These are phyloP conservation scores for Polysphondylium violaceum DNA, from an alignment of 78 protist genomes.

Conservation along the genomic window DNA sequence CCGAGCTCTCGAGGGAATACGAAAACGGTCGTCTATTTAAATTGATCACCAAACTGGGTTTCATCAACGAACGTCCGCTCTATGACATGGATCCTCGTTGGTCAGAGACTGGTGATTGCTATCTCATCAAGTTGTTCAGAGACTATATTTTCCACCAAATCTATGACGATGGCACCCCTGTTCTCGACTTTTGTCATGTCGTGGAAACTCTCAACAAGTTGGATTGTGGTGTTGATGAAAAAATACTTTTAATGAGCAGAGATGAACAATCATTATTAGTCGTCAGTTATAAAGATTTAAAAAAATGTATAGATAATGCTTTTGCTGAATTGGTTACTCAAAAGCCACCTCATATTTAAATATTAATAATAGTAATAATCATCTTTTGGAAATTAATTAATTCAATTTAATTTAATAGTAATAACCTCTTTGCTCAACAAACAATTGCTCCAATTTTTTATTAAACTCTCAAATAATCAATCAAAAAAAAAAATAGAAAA, in stretches of 20 bases:
- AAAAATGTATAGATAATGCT: conserved; percentile 80
- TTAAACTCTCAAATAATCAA: background rate
- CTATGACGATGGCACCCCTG: conserved; percentile 86
- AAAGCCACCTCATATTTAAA: conserved; percentile 5
- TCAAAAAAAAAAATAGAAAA: background rate
- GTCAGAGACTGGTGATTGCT: conserved; percentile 91
- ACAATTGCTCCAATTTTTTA: background rate
- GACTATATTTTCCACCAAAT: conserved; percentile 93
- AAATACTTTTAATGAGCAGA: conserved; percentile 75
- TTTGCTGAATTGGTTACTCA: conserved; percentile 75
- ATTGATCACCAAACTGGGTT: conserved; percentile 82
- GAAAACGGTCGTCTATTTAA: conserved; percentile 91
- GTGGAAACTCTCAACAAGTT: conserved; percentile 90
- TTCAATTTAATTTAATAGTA: background rate
- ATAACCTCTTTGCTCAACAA: too few relatives aligned
- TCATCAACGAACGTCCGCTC: conserved; percentile 87
- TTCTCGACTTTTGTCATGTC: conserved; percentile 86
- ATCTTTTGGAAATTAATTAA: background rate
- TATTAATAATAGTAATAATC: conserved; percentile 5
- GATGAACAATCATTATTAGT: conserved; percentile 89
- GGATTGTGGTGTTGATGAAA: conserved; percentile 86
- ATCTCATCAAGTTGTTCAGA: conserved; percentile 88
- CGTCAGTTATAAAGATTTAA: conserved; percentile 87
- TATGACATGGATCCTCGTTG: conserved; percentile 83
- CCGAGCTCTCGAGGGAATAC: conserved; percentile 80